A percentile compares a stretch with the other conserved stretches of the same genome.
Conservation (phyloP, 129 eudicot species). For the Pulicaria dysenterica region DNA sequence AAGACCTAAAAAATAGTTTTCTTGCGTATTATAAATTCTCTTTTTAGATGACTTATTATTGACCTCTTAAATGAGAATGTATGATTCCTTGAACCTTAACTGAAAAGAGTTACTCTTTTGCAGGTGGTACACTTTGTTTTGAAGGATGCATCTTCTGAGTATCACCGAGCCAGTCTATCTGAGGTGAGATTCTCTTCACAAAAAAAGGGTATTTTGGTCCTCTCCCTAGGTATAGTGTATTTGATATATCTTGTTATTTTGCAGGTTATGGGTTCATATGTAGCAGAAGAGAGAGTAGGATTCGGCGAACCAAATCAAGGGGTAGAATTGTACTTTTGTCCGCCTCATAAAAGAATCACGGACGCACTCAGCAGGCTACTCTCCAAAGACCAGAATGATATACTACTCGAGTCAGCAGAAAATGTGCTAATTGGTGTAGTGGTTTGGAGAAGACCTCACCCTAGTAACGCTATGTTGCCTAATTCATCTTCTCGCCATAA, state of each 20-base stretch:
- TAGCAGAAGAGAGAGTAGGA: conserved; percentile 67
- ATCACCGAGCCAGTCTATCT: conserved; percentile 42
- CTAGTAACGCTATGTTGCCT: conserved; percentile 47
- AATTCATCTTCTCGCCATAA: conserved; percentile 54
- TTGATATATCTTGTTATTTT: neutral
- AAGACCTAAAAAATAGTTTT: too few species aligned
- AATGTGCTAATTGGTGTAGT: conserved; percentile 78
- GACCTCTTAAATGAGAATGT: too few species aligned
- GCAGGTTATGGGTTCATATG: conserved; percentile 64
- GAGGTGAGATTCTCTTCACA: conserved; percentile 45
- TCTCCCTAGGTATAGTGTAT: too few species aligned
- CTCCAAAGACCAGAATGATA: conserved; percentile 47
- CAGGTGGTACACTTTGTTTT: conserved; percentile 66
- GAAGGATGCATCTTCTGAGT: conserved; percentile 46
- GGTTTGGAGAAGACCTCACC: conserved; percentile 82
- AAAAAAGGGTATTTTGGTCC: neutral
- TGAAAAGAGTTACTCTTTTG: neutral
- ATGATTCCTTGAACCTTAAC: neutral
- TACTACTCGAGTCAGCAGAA: conserved; percentile 42
- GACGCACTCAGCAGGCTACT: conserved; percentile 60
- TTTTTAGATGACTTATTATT: too few species aligned
- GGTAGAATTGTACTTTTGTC: conserved; percentile 74
- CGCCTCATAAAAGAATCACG: conserved; percentile 47
- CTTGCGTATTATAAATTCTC: too few species aligned
- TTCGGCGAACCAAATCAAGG: conserved; percentile 79